Conservation (phyloP, 306 rosid genomes). For the Pyrus bretschneideri region DNA sequence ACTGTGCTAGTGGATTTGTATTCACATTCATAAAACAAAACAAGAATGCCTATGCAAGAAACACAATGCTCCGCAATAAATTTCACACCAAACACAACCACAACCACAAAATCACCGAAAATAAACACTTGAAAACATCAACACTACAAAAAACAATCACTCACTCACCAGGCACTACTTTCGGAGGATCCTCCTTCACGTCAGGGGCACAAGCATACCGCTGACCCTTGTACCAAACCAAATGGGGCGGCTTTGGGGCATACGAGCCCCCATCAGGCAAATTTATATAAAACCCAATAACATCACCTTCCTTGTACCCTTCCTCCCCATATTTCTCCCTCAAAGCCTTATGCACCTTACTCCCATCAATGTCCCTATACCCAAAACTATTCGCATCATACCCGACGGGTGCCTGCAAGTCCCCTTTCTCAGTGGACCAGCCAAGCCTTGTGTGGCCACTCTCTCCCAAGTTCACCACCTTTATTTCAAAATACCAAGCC, state of each 20-base stretch:
- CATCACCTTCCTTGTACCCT: conserved; percentile 92
- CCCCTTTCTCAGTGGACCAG: conserved; percentile 88
- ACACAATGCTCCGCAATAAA: not conserved
- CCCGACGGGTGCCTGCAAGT: conserved; percentile 95
- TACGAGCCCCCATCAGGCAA: conserved; percentile 71
- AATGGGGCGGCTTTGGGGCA: conserved; percentile 59
- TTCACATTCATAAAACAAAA: not conserved
- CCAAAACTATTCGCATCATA: conserved; percentile 84
- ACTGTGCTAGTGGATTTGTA: not conserved
- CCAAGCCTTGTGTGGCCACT: conserved; percentile 86
- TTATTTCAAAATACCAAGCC: conserved; percentile 90
- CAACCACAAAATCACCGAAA: not conserved
- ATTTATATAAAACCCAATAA: conserved; percentile 76
- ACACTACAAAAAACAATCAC: not conserved
- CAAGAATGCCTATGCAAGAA: not conserved
- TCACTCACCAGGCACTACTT: conserved; percentile 70
- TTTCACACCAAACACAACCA: not conserved
- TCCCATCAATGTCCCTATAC: conserved; percentile 90
- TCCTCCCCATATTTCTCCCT: conserved; percentile 86
- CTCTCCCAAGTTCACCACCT: conserved; percentile 64
- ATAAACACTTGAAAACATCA: not conserved
- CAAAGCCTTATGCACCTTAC: conserved; percentile 87
- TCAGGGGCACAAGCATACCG: conserved; percentile 64
- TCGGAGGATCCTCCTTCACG: conserved; percentile 66
- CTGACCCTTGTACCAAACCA: conserved; percentile 85